phyloP scores from a whole-genome alignment of 176 grass and related monocot species.

The Coix lacrymajobi region DNA sequence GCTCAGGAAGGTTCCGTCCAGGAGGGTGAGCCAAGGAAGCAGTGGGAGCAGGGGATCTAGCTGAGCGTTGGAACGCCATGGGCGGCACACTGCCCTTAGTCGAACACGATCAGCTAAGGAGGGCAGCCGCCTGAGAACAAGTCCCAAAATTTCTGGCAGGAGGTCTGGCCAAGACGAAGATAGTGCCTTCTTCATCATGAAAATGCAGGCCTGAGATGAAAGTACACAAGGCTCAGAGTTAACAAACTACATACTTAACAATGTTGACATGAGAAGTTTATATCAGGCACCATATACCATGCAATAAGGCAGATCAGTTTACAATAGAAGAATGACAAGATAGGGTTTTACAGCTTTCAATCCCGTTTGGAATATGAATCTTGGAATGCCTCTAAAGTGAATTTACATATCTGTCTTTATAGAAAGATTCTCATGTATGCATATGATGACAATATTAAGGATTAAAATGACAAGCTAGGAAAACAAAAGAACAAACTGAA shows the following conservation, averaged over 20 bases:
- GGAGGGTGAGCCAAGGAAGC: constrained; percentile 1
- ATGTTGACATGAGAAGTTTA: background rate
- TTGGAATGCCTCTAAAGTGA: background rate
- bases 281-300: too few species aligned
- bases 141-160: background rate
- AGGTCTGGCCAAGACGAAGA: background rate
- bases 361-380: background rate
- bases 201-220: background rate
- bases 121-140: background rate
- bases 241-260: background rate
- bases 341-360: background rate
- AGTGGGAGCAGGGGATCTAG: background rate
- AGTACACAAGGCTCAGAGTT: background rate
- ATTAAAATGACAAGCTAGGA: too few species aligned
- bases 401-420: background rate
- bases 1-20: background rate
- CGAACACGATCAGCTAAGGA: background rate
- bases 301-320: background rate
- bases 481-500: too few species aligned
- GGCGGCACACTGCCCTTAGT: background rate
- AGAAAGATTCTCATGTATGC: background rate
- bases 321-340: background rate
- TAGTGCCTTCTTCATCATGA: background rate
- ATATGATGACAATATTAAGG: too few species aligned
- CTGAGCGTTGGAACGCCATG: background rate